These are phyloP conservation scores for Claviceps africana DNA, from an alignment of 2,329 filamentous ascomycete species.

Conservation along the genomic window DNA sequence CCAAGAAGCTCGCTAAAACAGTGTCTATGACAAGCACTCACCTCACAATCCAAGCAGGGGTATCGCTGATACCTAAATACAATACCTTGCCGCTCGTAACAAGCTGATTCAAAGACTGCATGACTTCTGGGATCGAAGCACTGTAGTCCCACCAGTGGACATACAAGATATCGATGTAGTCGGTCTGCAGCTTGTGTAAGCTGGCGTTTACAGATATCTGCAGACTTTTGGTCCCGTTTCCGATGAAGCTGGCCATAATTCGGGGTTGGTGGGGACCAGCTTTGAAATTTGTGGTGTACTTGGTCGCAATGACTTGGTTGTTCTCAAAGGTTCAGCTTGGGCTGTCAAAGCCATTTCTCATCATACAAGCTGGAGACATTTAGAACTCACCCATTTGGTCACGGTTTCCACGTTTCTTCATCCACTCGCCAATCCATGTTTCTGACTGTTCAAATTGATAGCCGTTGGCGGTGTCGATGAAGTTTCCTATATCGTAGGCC, in stretches of 20 bases:
- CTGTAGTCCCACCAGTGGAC: conserved; percentile 56
- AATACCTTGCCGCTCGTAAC: conserved; percentile 46
- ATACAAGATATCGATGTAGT: conserved; percentile 55
- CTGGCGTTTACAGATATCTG: conserved; percentile 40
- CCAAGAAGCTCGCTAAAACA: neutral
- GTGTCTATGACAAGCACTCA: conserved; percentile 8
- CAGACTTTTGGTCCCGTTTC: conserved; percentile 50
- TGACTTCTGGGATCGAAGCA: conserved; percentile 52
- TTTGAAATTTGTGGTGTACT: conserved; percentile 48
- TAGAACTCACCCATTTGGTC: conserved; percentile 41
- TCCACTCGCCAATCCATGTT: conserved; percentile 57
- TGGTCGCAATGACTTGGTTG: conserved; percentile 50
- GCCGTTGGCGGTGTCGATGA: conserved; percentile 58
- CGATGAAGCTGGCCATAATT: conserved; percentile 38
- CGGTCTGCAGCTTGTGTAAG: conserved; percentile 47
- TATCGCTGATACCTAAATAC: conserved; percentile 54
- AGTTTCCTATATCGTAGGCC: conserved; percentile 39
- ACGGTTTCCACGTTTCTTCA: conserved; percentile 47
- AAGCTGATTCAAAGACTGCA: conserved; percentile 51
- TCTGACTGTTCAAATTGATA: conserved; percentile 53
- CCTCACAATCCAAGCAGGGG: conserved; percentile 54
- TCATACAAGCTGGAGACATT: neutral
- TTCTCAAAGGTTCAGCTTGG: neutral
- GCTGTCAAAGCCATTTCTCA: neutral
- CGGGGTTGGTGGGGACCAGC: conserved; percentile 25